Percentiles rank a stretch among this genome's conserved stretches.
These are phyloP conservation scores for Bassia scoparia DNA, from an alignment of 148 eudicot species.

Conservation along the genomic window DNA sequence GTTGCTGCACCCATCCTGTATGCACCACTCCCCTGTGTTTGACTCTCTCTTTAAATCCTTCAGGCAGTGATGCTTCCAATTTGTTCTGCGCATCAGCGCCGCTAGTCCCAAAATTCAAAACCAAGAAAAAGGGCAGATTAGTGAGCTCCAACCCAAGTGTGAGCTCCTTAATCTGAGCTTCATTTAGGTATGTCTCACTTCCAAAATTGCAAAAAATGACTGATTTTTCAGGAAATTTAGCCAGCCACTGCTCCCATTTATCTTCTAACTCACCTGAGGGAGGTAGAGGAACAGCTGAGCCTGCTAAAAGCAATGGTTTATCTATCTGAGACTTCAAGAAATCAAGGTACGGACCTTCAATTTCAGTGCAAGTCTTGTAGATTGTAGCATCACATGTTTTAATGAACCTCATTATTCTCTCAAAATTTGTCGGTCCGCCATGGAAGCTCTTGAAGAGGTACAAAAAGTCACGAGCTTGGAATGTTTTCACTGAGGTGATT, in stretches of 20 bases:
- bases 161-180: constrained; percentile 41
- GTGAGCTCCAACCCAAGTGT: constrained; percentile 46
- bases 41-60: constrained; percentile 40
- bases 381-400: constrained; percentile 34
- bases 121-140: constrained; percentile 42
- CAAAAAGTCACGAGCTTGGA: constrained; percentile 36
- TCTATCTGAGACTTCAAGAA: constrained; percentile 31
- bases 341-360: constrained; percentile 40
- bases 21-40: constrained; percentile 34
- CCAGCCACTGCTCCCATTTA: constrained; percentile 36
- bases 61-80: constrained; percentile 35
- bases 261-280: constrained; percentile 26
- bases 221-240: constrained; percentile 31
- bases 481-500: constrained; percentile 30
- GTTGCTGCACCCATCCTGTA: constrained; percentile 58
- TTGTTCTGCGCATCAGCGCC: constrained; percentile 14
- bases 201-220: constrained; percentile 49
- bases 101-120: constrained; percentile 36
- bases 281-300: constrained; percentile 32
- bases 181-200: constrained; percentile 40
- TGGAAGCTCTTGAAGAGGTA: constrained; percentile 39
- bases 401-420: constrained; percentile 17
- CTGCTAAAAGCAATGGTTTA: constrained; percentile 39
- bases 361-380: constrained; percentile 38
- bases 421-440: constrained; percentile 21